Percentiles rank a stretch among this genome's conserved stretches.
These are phyloP conservation scores for Pleurotus cornucopiae DNA, from an alignment of 768 basidiomycete genomes.

Conservation along the genomic window DNA sequence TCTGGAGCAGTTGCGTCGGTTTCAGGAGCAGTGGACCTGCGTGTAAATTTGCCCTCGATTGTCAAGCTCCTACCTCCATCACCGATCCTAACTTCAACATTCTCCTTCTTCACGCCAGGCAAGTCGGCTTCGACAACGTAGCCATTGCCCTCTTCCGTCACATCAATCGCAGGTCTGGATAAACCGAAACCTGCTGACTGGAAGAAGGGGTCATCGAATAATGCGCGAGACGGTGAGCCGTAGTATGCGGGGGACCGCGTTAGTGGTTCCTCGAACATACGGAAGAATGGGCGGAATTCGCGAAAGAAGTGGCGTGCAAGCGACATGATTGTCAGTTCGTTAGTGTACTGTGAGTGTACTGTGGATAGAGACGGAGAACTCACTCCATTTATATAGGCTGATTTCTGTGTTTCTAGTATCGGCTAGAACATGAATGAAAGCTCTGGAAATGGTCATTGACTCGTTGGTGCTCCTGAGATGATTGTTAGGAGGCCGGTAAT, in stretches of 20 bases:
- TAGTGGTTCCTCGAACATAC: slow-evolving; percentile 71
- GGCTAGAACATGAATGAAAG: slow-evolving; percentile 7
- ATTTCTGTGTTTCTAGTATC: not conserved
- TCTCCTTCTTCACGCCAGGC: slow-evolving; percentile 76
- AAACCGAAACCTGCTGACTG: slow-evolving; percentile 13
- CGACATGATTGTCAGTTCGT: slow-evolving; percentile 42
- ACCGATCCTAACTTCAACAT: slow-evolving; percentile 65
- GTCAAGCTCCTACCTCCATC: slow-evolving; percentile 68
- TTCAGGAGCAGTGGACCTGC: slow-evolving; percentile 17
- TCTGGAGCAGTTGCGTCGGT: slow-evolving; percentile 14
- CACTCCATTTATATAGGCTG: slow-evolving; percentile 10
- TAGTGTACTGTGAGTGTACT: not conserved
- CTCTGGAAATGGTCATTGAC: not conserved
- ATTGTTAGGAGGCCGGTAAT: not conserved
- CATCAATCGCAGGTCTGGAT: slow-evolving; percentile 58
- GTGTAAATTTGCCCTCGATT: slow-evolving; percentile 59
- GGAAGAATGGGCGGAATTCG: slow-evolving; percentile 74
- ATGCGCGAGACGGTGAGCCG: slow-evolving; percentile 23
- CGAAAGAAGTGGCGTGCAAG: slow-evolving; percentile 59
- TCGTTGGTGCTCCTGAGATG: not conserved
- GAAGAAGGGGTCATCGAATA: slow-evolving; percentile 52
- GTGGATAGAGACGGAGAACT: slow-evolving; percentile 1
- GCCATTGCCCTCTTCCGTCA: slow-evolving; percentile 59
- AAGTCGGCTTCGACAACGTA: slow-evolving; percentile 75
- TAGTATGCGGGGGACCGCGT: slow-evolving; percentile 28